Percentiles rank a stretch among this genome's conserved stretches.
Conservation (phyloP, 768 basidiomycete genomes). For the Scleroderma bovista region DNA sequence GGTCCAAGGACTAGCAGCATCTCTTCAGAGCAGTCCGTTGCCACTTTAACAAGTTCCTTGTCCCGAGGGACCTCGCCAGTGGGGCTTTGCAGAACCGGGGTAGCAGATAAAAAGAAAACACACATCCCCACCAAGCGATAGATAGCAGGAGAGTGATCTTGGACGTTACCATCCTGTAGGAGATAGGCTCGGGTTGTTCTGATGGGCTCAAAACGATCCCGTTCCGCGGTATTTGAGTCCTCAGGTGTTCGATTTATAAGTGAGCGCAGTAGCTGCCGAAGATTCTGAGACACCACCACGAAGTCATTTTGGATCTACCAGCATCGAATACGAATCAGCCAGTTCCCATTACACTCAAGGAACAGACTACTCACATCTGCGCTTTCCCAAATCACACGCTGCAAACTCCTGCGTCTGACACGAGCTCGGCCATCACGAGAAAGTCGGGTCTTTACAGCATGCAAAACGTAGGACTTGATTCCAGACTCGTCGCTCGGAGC, state of each 20-base stretch:
- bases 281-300: constrained; percentile 16
- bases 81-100: constrained; percentile 57
- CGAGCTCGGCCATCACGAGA: constrained; percentile 5
- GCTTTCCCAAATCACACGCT: constrained; percentile 61
- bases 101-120: constrained; percentile 53
- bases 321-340: not conserved
- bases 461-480: constrained; percentile 53
- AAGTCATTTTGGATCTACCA: constrained; percentile 51
- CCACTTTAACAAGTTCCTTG: constrained; percentile 49
- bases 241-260: constrained; percentile 20
- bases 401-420: constrained; percentile 36
- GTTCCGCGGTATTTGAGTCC: constrained; percentile 34
- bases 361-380: constrained; percentile 48
- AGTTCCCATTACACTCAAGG: not conserved
- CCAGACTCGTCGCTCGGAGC: constrained; percentile 47
- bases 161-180: constrained; percentile 24
- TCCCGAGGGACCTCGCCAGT: constrained; percentile 58
- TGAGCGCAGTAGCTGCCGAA: constrained; percentile 40
- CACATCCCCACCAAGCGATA: constrained; percentile 45
- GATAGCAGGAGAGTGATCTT: constrained; percentile 23
- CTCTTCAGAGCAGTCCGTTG: constrained; percentile 44
- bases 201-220: constrained; percentile 56
- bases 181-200: constrained; percentile 33
- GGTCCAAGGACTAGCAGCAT: constrained; percentile 57
- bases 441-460: constrained; percentile 22